These are phyloP conservation scores for Cenchrus purpureus DNA, from an alignment of 176 grass and related monocot genomes.

Conservation along the genomic window DNA sequence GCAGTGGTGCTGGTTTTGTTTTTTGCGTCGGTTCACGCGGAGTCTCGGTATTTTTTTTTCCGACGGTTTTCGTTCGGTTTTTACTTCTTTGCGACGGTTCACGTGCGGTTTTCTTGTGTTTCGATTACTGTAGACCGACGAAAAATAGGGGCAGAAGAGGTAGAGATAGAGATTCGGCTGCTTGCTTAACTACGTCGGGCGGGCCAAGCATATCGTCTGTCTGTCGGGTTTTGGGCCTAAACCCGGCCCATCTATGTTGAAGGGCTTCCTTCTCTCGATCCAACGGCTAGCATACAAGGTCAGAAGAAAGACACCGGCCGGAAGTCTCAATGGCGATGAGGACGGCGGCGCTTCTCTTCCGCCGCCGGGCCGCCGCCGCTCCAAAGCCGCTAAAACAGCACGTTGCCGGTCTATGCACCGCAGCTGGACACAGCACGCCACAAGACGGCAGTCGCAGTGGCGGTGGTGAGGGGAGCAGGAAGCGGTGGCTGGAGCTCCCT, in stretches of 20 bases:
- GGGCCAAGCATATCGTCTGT: too few species aligned
- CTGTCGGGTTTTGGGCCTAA: background rate
- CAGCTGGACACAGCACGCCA: constrained; percentile 21
- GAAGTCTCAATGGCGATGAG: constrained; percentile 22
- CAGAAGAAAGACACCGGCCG: background rate
- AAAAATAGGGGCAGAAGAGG: too few species aligned
- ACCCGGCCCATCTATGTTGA: too few species aligned
- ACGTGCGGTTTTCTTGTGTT: too few species aligned
- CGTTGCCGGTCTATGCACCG: constrained; percentile 25
- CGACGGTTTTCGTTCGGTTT: too few species aligned
- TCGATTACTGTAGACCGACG: too few species aligned
- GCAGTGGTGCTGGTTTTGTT: too few species aligned
- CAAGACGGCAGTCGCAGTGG: background rate
- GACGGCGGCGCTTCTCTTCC: constrained; percentile 48
- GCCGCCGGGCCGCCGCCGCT: constrained; percentile 35
- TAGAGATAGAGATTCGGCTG: too few species aligned
- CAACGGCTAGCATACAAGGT: background rate
- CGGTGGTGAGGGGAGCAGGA: constrained; percentile 39
- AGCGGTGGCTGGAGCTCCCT: constrained; percentile 66
- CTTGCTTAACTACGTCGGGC: background rate
- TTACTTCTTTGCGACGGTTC: too few species aligned
- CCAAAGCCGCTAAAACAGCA: background rate
- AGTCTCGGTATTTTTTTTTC: too few species aligned
- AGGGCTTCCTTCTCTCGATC: background rate
- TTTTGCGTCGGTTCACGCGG: too few species aligned